phyloP scores from a whole-genome alignment of 305 asterid genomes.

The Fraxinus sp. region DNA sequence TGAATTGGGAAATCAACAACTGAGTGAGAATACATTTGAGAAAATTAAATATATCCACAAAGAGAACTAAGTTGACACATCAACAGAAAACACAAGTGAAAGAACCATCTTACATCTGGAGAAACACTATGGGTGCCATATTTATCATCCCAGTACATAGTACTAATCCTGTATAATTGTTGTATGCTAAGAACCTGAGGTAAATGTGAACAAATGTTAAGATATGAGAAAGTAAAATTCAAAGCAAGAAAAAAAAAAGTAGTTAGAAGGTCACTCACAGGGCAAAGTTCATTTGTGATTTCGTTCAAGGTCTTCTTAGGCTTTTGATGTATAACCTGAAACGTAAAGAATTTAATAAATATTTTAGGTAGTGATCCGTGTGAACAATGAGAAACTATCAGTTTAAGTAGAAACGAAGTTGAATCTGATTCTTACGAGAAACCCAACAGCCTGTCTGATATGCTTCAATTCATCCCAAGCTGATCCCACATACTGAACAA shows the following conservation, averaged over 20 bases:
- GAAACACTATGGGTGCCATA: slow-evolving; percentile 98
- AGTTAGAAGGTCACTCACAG: slow-evolving; percentile 39
- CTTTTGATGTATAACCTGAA: slow-evolving; percentile 77
- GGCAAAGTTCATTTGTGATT: slow-evolving; percentile 66
- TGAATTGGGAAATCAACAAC: neutral
- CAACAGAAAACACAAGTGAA: slow-evolving; percentile 14
- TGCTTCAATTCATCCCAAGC: slow-evolving; percentile 77
- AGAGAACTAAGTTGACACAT: neutral
- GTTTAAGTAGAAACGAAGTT: neutral
- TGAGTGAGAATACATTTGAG: neutral
- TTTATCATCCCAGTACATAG: slow-evolving; percentile 99
- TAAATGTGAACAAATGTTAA: slow-evolving; percentile 1
- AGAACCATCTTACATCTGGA: slow-evolving; percentile 59
- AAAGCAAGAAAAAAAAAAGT: neutral
- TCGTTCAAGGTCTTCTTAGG: slow-evolving; percentile 63
- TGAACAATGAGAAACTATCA: slow-evolving; percentile 6
- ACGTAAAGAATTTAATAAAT: slow-evolving; percentile 1
- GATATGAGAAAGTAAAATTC: neutral
- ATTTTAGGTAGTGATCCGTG: neutral
- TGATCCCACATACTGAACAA: slow-evolving; percentile 56
- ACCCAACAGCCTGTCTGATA: slow-evolving; percentile 72
- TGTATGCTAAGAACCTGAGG: slow-evolving; percentile 93
- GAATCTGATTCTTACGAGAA: slow-evolving; percentile 46
- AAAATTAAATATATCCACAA: neutral
- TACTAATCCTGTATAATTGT: slow-evolving; percentile 92